Conservation (phyloP, 805 yeast species). For the Priceomyces fermenticarens region DNA sequence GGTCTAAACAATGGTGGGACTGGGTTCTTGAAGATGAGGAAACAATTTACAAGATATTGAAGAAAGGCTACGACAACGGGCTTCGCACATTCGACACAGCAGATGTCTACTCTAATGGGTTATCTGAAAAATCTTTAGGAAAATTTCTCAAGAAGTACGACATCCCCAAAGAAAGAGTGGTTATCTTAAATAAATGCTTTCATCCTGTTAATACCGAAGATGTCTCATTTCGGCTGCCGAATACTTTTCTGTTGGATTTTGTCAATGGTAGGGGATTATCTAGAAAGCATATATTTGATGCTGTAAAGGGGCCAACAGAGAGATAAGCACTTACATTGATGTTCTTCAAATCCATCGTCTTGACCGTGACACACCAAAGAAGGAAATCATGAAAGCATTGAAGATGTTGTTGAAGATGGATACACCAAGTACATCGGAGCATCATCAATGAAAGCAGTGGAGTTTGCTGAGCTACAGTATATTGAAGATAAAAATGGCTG, state of each 20-base stretch:
- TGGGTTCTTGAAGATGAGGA: slow-evolving; percentile 5
- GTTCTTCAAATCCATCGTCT: slow-evolving; percentile 56
- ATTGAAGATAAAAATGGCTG: too few relatives aligned
- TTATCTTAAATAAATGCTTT: slow-evolving; percentile 16
- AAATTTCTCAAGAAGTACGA: slow-evolving; percentile 17
- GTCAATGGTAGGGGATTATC: slow-evolving; percentile 34
- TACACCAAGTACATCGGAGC: slow-evolving; percentile 59
- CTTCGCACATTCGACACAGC: slow-evolving; percentile 24
- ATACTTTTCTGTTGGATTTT: slow-evolving; percentile 4
- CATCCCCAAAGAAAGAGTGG: slow-evolving; percentile 18
- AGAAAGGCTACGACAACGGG: slow-evolving; percentile 20
- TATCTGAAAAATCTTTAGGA: slow-evolving; percentile 15
- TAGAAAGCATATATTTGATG: slow-evolving; percentile 46
- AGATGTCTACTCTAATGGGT: slow-evolving; percentile 19
- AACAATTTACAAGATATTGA: slow-evolving; percentile 15
- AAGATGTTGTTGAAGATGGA: slow-evolving; percentile 51
- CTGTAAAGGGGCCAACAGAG: slow-evolving; percentile 36
- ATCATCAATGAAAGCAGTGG: slow-evolving; percentile 54
- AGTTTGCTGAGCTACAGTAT: slow-evolving; percentile 54
- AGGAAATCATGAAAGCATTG: slow-evolving; percentile 56
- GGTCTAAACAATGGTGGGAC: slow-evolving; percentile 34
- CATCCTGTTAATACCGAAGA: slow-evolving; percentile 7
- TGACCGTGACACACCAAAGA: slow-evolving; percentile 45
- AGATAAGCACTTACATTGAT: slow-evolving; percentile 52
- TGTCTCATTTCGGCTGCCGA: slow-evolving; percentile 5